These are phyloP conservation scores for Rhodotorula taiwanensis DNA, from an alignment of 768 basidiomycete genomes.

Conservation along the genomic window DNA sequence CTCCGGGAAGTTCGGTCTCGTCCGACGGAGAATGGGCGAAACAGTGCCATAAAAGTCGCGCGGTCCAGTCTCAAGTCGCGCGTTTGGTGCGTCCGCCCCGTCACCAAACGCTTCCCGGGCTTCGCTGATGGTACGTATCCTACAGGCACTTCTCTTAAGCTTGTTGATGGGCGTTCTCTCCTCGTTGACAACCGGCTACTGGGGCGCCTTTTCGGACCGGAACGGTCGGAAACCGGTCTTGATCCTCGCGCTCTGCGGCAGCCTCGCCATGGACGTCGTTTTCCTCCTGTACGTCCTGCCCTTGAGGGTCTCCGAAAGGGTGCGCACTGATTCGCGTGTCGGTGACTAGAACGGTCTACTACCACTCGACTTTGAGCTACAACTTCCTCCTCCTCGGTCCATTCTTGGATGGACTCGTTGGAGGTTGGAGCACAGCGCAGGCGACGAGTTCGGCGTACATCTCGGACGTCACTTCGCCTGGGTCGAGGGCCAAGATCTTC, in stretches of 20 bases:
- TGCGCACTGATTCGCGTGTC: not conserved
- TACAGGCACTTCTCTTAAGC: slow-evolving; percentile 39
- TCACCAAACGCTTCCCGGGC: no score
- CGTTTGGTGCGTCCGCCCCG: slow-evolving; percentile 2
- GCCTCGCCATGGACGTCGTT: slow-evolving; percentile 41
- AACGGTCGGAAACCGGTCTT: slow-evolving; percentile 45
- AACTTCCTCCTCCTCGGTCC: slow-evolving; percentile 46
- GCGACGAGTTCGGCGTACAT: slow-evolving; percentile 36
- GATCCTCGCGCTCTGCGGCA: slow-evolving; percentile 42
- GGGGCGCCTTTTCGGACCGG: slow-evolving; percentile 46
- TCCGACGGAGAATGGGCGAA: slow-evolving; percentile 9
- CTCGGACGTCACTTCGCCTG: slow-evolving; percentile 45
- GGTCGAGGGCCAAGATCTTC: slow-evolving; percentile 37
- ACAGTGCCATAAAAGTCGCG: slow-evolving; percentile 13
- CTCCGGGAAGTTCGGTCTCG: not conserved
- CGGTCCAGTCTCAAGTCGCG: slow-evolving; percentile 17
- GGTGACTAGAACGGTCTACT: slow-evolving; percentile 23
- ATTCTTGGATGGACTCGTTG: slow-evolving; percentile 45
- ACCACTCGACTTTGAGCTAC: slow-evolving; percentile 31
- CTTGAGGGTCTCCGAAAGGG: not conserved
- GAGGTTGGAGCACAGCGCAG: slow-evolving; percentile 39
- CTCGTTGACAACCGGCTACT: slow-evolving; percentile 47
- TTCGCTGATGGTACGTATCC: not conserved
- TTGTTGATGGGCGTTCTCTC: slow-evolving; percentile 45
- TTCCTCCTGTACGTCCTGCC: slow-evolving; percentile 21